Evolutionary conservation across 2,329 filamentous ascomycete species (phyloP).

Genomic region (Aphanoascus verrucosus): DNA sequence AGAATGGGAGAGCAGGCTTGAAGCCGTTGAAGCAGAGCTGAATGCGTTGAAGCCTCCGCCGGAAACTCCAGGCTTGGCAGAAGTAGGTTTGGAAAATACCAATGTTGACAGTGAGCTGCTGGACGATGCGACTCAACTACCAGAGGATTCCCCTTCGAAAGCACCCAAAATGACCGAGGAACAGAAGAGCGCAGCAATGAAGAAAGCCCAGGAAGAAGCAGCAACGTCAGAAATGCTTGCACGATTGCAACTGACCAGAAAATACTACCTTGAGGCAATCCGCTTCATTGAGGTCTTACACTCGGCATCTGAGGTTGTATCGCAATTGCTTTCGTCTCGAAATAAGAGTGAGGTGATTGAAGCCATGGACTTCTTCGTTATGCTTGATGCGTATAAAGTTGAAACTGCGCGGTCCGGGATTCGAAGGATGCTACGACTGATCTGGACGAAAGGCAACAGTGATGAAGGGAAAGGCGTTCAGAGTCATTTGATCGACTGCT

Average conservation of each 20-base stretch:
- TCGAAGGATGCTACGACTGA: conserved; percentile 85
- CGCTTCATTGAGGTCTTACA: conserved; percentile 89
- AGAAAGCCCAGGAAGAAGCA: conserved; percentile 74
- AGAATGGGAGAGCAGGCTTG: conserved; percentile 74
- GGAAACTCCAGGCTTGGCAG: conserved; percentile 60
- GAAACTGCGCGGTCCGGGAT: conserved; percentile 89
- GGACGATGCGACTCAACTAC: conserved; percentile 77
- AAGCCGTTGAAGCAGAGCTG: conserved; percentile 73
- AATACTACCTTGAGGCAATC: conserved; percentile 88
- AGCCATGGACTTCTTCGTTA: conserved; percentile 96
- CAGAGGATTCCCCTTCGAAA: conserved; percentile 54
- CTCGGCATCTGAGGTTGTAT: conserved; percentile 66
- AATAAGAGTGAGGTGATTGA: conserved; percentile 99
- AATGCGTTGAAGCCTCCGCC: conserved; percentile 69
- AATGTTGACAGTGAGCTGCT: conserved; percentile 68
- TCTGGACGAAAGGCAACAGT: conserved; percentile 99
- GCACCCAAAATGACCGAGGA: conserved; percentile 63
- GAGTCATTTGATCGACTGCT: conserved; percentile 91
- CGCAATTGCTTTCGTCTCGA: conserved; percentile 78
- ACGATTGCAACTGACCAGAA: conserved; percentile 73
- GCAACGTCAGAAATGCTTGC: conserved; percentile 80
- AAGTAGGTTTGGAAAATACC: conserved; percentile 50
- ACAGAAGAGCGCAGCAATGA: conserved; percentile 59
- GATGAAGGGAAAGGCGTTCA: conserved; percentile 98
- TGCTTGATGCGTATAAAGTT: conserved; percentile 91